Conservation (phyloP, 1,139 yeast genomes). For the Chernovozyma sophiae-reginae region DNA sequence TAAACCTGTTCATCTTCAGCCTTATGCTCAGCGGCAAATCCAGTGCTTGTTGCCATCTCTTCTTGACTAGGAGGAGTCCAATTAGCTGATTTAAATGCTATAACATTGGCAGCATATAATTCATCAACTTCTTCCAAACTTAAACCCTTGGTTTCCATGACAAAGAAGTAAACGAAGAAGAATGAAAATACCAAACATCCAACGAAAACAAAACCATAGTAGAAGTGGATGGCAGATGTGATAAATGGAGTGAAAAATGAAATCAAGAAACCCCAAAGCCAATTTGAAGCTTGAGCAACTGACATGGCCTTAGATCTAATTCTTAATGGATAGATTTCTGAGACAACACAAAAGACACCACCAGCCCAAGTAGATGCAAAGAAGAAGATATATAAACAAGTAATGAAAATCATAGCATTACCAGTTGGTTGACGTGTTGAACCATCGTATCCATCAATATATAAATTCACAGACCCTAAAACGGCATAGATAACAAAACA, state of each 20-base stretch:
- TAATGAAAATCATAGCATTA: conserved; percentile 70
- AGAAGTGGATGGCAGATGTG: conserved; percentile 36
- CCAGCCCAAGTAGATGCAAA: conserved; percentile 91
- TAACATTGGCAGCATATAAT: conserved; percentile 44
- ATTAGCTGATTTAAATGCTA: conserved; percentile 44
- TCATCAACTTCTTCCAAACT: conserved; percentile 67
- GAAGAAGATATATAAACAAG: conserved; percentile 75
- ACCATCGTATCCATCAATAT: conserved; percentile 46
- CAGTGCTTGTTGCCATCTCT: conserved; percentile 28
- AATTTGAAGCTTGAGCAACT: conserved; percentile 68
- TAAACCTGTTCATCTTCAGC: conserved; percentile 19
- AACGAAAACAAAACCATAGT: conserved; percentile 73
- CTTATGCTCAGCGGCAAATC: conserved; percentile 26
- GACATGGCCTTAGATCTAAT: conserved; percentile 80
- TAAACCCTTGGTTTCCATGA: conserved; percentile 65
- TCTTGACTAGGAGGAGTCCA: conserved; percentile 43
- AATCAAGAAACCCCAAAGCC: conserved; percentile 77
- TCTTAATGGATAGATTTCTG: conserved; percentile 77
- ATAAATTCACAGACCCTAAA: conserved; percentile 56
- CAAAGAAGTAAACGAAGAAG: conserved; percentile 52
- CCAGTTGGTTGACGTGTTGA: conserved; percentile 49
- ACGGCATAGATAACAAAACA: conserved; percentile 61
- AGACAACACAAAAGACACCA: conserved; percentile 69
- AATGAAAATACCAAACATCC: conserved; percentile 60
- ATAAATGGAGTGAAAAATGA: conserved; percentile 74